These are phyloP conservation scores for Byssothecium circinans DNA, from an alignment of 2,329 filamentous ascomycete species.

Conservation along the genomic window DNA sequence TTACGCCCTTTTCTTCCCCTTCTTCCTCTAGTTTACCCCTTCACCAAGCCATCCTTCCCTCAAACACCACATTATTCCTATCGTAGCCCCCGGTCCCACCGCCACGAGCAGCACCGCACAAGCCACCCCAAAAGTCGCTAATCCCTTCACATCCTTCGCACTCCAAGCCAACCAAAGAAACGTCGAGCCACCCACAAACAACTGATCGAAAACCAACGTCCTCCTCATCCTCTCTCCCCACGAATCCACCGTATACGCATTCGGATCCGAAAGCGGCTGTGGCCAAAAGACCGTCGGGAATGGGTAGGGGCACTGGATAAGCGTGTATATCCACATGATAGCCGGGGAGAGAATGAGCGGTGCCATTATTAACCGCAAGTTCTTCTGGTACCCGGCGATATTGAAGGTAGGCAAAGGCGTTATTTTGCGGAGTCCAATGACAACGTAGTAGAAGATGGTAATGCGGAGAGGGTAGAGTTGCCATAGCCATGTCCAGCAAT, in stretches of 20 bases:
- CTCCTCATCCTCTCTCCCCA: slow-evolving; percentile 11
- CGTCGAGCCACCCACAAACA: slow-evolving; percentile 4
- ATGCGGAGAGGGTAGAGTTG: slow-evolving; percentile 15
- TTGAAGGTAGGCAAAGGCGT: not conserved
- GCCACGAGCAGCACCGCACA: not conserved
- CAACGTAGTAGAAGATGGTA: slow-evolving; percentile 6
- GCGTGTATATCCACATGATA: slow-evolving; percentile 7
- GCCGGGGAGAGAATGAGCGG: slow-evolving; percentile 12
- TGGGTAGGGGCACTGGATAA: slow-evolving; percentile 10
- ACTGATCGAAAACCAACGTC: slow-evolving; percentile 13
- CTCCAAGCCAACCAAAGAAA: slow-evolving; percentile 4
- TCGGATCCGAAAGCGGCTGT: not conserved
- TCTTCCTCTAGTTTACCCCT: not conserved
- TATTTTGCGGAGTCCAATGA: not conserved
- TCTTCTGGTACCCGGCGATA: slow-evolving; percentile 5
- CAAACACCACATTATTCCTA: not conserved
- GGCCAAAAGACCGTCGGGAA: slow-evolving; percentile 11
- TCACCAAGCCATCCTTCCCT: not conserved
- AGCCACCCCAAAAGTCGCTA: not conserved
- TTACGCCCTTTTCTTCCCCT: no score
- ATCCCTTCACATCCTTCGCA: not conserved
- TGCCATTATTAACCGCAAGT: slow-evolving; percentile 3
- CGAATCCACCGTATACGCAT: not conserved
- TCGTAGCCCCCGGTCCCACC: not conserved
- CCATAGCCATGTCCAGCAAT: slow-evolving; percentile 21